Evolutionary conservation across 2,329 filamentous ascomycete species (phyloP).

Genomic region (Scorias spongiosa): DNA sequence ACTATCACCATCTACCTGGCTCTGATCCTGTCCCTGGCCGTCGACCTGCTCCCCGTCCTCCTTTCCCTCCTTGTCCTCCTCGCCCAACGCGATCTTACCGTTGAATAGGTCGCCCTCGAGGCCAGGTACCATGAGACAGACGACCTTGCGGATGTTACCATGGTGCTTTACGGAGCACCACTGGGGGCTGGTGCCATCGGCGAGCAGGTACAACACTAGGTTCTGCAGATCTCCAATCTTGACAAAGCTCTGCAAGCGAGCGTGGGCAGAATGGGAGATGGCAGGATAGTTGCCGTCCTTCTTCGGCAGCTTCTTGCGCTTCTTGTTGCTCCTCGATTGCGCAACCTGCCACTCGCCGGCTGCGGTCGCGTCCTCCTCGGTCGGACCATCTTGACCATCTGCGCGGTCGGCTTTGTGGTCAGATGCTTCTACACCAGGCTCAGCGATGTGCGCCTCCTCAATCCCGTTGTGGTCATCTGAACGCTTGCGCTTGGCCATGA

Average conservation of each 20-base stretch:
- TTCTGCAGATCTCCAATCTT: constrained; percentile 44
- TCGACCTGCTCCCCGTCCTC: not conserved
- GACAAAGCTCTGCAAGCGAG: constrained; percentile 39
- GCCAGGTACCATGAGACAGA: constrained; percentile 82
- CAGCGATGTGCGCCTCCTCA: too few species aligned
- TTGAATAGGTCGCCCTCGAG: constrained; percentile 84
- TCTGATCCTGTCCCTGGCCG: too few species aligned
- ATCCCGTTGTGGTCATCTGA: not conserved
- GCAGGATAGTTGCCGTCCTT: constrained; percentile 34
- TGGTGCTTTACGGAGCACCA: constrained; percentile 47
- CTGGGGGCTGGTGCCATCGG: constrained; percentile 46
- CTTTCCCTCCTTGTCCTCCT: constrained; percentile 1
- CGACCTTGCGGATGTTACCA: constrained; percentile 51
- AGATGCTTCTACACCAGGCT: too few species aligned
- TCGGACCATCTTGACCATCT: constrained; percentile 1
- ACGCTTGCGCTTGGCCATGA: not conserved
- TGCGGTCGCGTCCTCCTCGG: not conserved
- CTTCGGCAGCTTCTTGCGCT: constrained; percentile 11
- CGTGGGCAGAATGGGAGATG: constrained; percentile 37
- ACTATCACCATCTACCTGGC: too few species aligned
- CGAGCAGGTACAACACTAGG: constrained; percentile 44
- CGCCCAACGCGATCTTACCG: constrained; percentile 28
- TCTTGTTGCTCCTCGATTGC: constrained; percentile 11
- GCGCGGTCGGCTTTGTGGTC: not conserved
- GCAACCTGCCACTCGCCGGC: constrained; percentile 12